Base-by-base conservation (phyloP, 2,329 filamentous ascomycete genomes). In the Stachybotrys chlorohalonatus region DNA sequence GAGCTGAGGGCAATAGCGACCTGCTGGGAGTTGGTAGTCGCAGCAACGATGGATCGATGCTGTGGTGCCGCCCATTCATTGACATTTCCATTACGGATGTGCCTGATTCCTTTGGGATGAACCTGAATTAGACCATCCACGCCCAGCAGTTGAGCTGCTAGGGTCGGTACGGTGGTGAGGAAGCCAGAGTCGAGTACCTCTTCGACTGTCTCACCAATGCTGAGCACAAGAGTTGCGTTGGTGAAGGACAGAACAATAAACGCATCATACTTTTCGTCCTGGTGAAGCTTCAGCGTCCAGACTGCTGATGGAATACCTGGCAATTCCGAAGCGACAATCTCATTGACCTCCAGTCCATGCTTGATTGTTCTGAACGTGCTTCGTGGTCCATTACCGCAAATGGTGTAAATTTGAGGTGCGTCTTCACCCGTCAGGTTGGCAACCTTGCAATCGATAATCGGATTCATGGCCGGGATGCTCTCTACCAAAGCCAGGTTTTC, bases 231-330 rank as follows among this genome's bases (percentile, higher is more conserved):
- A 0, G 94, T 99, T 32, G 85, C 88, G 62, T 95, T 95, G 46
- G 86, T 85, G 65, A 96, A 94, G 2, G 91, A 95, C 6, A 99
- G 79, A n/a, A 99, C 83, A 57, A 99, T 96, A 66, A 97, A 96
- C 0, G 90, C 87, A 70, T 99, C 93, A 60, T 86, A 95, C 62
- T 93, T 83, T 62, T 97, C 93, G 16, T 82, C 81, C 17, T 84
- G 83, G 45, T 84, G 87, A 50, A 95, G 75, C 68, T 96, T 96
- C 1, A 95, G 91, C 0, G 94, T 96, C 93, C 94, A 99, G 4
- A 99, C 92, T 1, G 89, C 88, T 0, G 87, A 89, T 4, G 92
- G 91, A n/a, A 89, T 85, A 65, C 90, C 89, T 9, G 91, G 92
- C 45, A 96, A 75, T 65, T 94, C 89, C 0, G 92, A 96, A 56